Base-by-base conservation (phyloP, 2,329 filamentous ascomycete species). In the Trichoderma afroharzianum region DNA sequence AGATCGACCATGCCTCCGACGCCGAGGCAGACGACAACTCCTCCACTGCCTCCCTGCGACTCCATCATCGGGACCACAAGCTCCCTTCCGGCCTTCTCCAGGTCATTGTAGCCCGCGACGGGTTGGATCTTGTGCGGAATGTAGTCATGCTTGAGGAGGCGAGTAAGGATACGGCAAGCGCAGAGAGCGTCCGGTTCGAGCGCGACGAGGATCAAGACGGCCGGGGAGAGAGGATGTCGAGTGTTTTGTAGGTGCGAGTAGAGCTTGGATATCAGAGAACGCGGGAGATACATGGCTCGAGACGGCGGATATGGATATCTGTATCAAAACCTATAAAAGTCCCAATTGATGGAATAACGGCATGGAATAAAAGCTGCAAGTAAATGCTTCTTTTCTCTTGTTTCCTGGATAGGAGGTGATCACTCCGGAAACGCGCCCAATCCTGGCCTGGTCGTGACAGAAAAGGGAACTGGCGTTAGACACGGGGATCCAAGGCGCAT, bases 41-140 rank as follows among this genome's bases (percentile, higher is more conserved):
- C 95, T 67, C 95, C 95, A 75, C 88, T 91, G 11, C 95, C 95
- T 28, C 95, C 95, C 71, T 92, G 88, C 33, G 90, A 90, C 78
- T 92, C 91, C 86, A 94, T 95, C 93, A 98, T 94, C 12, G 94
- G 94, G 69, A 86, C 87, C 53, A 98, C 92, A 58, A 97, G 86
- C 75, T 95, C 90, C 78, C 89, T 88, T 59, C 95, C 95, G 26
- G 92, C 92, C 76, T 90, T 91, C 78, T 93, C 88, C 61, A 99
- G 88, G 80, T 98, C 96, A 75, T 90, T 91, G 89, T 98, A 98
- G 70, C 96, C 96, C 24, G 93, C 90, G 69, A 99, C 92, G 1
- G 96, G 96, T 78, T 98, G 93, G 78, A 98, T 97, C 83, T 98
- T 98, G 84, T 98, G 95, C 15, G 92, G 93, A 76, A 99, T 97